These are phyloP conservation scores for Mortierella sp. DNA, from an alignment of 371 early-diverging fungal genomes.

Conservation along the genomic window DNA sequence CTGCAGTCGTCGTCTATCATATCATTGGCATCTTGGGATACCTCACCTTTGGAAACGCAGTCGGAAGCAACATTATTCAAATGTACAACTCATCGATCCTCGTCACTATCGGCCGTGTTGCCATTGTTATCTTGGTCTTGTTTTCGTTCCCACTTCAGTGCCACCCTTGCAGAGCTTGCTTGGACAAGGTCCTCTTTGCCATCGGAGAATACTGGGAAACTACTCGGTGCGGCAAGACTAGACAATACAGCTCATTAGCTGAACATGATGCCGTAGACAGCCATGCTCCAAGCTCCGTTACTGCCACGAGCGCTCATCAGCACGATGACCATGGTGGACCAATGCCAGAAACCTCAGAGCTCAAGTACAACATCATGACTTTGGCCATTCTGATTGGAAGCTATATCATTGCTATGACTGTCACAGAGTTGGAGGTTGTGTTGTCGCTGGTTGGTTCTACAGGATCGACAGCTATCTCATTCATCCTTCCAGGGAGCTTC, in stretches of 20 bases:
- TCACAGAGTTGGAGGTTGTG: conserved; percentile 83
- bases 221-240: conserved; percentile 29
- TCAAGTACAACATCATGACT: conserved; percentile 80
- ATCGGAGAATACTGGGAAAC: conserved; percentile 30
- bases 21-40: conserved; percentile 94
- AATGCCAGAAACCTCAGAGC: conserved; percentile 40
- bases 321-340: conserved; percentile 40
- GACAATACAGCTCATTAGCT: conserved; percentile 18
- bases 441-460: conserved; percentile 98
- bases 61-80: conserved; percentile 91
- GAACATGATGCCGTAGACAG: conserved; percentile 30
- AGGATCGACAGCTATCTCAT: conserved; percentile 97
- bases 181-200: conserved; percentile 85
- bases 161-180: conserved; percentile 94
- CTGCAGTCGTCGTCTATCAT: conserved; percentile 89
- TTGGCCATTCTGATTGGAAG: conserved; percentile 74
- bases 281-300: conserved; percentile 9
- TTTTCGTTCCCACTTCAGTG: conserved; percentile 98
- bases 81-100: conserved; percentile 82
- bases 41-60: conserved; percentile 92
- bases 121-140: conserved; percentile 92
- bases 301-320: conserved; percentile 22
- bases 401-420: conserved; percentile 82
- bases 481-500: conserved; percentile 97
- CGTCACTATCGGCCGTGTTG: conserved; percentile 89